Percentiles rank a stretch among this genome's conserved stretches.
Conservation (phyloP, 2,329 filamentous ascomycete genomes). For the Metarhizium rileyi region DNA sequence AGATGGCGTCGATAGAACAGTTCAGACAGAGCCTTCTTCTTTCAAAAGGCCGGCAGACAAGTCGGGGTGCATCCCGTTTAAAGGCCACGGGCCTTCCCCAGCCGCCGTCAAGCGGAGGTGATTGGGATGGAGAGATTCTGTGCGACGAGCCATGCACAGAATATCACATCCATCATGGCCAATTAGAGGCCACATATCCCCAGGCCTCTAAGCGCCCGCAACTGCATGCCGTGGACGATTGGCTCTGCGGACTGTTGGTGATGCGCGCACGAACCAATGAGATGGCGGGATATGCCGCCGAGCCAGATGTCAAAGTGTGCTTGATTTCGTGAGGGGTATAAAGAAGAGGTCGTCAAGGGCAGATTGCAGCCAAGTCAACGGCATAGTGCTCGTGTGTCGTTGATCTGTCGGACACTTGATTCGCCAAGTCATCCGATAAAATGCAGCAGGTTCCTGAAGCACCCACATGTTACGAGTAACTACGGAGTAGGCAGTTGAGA, state of each 20-base stretch:
- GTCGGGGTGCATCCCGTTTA: slow-evolving; percentile 12
- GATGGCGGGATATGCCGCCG: neutral
- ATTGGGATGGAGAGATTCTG: slow-evolving; percentile 2
- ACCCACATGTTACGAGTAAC: no score
- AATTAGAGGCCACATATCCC: slow-evolving; percentile 15
- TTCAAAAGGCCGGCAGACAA: neutral
- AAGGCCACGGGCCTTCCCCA: slow-evolving; percentile 2
- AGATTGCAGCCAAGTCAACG: neutral
- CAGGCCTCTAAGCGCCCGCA: slow-evolving; percentile 23
- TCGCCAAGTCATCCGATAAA: neutral
- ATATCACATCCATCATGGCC: slow-evolving; percentile 11
- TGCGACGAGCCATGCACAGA: slow-evolving; percentile 8
- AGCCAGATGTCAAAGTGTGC: slow-evolving; percentile 1
- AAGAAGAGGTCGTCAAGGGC: neutral
- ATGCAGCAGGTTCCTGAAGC: neutral
- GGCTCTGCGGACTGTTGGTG: slow-evolving; percentile 12
- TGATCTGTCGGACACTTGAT: neutral
- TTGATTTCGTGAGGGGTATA: neutral
- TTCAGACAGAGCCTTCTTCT: neutral
- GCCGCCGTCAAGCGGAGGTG: neutral
- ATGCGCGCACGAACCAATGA: slow-evolving; percentile 16
- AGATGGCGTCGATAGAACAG: neutral
- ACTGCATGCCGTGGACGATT: slow-evolving; percentile 17
- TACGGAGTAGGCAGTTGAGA: no score
- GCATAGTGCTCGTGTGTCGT: neutral